These are phyloP conservation scores for Rhinocladiella mackenziei DNA, from an alignment of 2,329 filamentous ascomycete genomes.

Conservation along the genomic window DNA sequence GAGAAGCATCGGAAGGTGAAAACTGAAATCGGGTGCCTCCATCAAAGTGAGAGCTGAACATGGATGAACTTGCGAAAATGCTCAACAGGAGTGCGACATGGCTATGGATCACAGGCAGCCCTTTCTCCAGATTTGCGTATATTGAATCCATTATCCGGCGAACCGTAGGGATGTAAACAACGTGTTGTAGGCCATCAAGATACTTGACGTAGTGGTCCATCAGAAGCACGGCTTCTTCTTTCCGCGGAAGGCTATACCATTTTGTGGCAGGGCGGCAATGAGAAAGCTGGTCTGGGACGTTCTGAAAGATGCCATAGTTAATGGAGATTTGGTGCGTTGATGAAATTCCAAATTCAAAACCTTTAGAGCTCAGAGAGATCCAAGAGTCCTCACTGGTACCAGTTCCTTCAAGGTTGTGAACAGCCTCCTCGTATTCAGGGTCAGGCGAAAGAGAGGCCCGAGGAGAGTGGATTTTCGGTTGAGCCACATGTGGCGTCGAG, in stretches of 20 bases:
- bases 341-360: slow-evolving; percentile 10
- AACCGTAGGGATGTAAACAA: slow-evolving; percentile 33
- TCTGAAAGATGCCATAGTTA: slow-evolving; percentile 6
- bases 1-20: slow-evolving; percentile 1
- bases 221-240: slow-evolving; percentile 32
- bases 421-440: slow-evolving; percentile 20
- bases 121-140: slow-evolving; percentile 31
- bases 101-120: slow-evolving; percentile 25
- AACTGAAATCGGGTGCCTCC: slow-evolving; percentile 1
- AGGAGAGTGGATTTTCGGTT: not conserved
- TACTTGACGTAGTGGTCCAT: slow-evolving; percentile 36
- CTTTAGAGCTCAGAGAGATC: not conserved
- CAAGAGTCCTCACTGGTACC: slow-evolving; percentile 6
- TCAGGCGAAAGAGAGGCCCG: slow-evolving; percentile 14
- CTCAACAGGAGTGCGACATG: slow-evolving; percentile 37
- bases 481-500: not conserved
- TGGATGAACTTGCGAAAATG: slow-evolving; percentile 33
- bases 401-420: slow-evolving; percentile 16
- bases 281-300: not conserved
- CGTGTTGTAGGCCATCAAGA: slow-evolving; percentile 38
- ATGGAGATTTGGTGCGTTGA: slow-evolving; percentile 8
- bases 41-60: slow-evolving; percentile 26
- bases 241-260: slow-evolving; percentile 30
- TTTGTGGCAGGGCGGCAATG: slow-evolving; percentile 1
- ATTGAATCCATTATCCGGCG: slow-evolving; percentile 32